These are phyloP conservation scores for Oryza australiensis DNA, from an alignment of 176 grass and related monocot species.

Conservation along the genomic window DNA sequence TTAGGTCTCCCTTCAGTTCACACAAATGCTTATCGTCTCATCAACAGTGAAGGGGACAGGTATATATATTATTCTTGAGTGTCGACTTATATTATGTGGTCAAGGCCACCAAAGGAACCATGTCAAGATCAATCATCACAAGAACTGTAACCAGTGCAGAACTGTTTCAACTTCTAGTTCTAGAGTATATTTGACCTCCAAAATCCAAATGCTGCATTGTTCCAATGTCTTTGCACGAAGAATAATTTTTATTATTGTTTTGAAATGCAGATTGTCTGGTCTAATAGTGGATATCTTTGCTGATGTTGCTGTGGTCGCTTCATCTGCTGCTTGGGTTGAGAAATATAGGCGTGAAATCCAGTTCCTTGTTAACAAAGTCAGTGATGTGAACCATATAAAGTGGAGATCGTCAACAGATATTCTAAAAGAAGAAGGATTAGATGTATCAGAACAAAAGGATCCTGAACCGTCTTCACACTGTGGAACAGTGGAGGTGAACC, in stretches of 20 bases:
- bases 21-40: constrained; percentile 87
- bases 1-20: constrained; percentile 70
- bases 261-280: constrained; percentile 82
- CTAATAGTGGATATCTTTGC: constrained; percentile 92
- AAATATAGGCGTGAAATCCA: constrained; percentile 92
- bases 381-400: constrained; percentile 76
- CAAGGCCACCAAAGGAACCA: background rate
- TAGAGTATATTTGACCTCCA: background rate
- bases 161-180: background rate
- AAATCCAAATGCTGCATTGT: background rate
- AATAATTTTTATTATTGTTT: constrained; percentile 11
- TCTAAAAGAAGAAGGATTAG: constrained; percentile 93
- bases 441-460: constrained; percentile 58
- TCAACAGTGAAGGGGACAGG: constrained; percentile 97
- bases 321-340: constrained; percentile 99
- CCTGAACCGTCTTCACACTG: constrained; percentile 41
- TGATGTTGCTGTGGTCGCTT: constrained; percentile 83
- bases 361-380: constrained; percentile 63
- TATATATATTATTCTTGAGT: constrained; percentile 30
- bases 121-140: constrained; percentile 8
- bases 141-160: background rate
- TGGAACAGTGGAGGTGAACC: constrained; percentile 63
- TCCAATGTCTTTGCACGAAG: constrained; percentile 2
- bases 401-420: constrained; percentile 89
- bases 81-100: background rate